These are phyloP conservation scores for Penicillium robsamsonii DNA, from an alignment of 495 filamentous ascomycete genomes.

Conservation along the genomic window DNA sequence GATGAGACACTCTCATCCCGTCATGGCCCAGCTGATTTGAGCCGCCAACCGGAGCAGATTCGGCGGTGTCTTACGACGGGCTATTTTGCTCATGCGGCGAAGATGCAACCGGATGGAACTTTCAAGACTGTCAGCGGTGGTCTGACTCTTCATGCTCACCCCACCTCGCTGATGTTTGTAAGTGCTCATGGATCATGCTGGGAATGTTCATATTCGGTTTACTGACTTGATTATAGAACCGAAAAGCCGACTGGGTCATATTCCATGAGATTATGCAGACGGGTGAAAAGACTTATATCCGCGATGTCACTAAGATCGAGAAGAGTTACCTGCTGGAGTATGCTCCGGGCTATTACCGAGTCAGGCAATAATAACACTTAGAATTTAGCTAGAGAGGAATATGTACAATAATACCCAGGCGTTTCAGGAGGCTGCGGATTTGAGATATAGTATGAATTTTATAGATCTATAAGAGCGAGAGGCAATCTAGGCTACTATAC, in stretches of 20 bases:
- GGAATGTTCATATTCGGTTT: not conserved
- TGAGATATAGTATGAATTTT: not conserved
- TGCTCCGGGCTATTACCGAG: conserved; percentile 78
- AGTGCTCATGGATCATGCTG: conserved; percentile 27
- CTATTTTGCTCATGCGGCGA: conserved; percentile 92
- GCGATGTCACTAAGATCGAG: conserved; percentile 89
- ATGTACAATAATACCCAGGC: conserved; percentile 15
- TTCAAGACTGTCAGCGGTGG: conserved; percentile 79
- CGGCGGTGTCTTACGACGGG: conserved; percentile 84
- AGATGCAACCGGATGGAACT: conserved; percentile 92
- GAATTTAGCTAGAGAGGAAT: not conserved
- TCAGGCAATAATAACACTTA: conserved; percentile 32
- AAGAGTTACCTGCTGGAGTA: conserved; percentile 89
- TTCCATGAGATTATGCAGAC: conserved; percentile 96
- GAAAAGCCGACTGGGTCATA: conserved; percentile 96
- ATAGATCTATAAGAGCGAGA: not conserved
- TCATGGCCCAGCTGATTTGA: conserved; percentile 27
- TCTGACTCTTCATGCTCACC: conserved; percentile 78
- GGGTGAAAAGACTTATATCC: conserved; percentile 82
- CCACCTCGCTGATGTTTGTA: conserved; percentile 89
- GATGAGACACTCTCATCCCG: conserved; percentile 55
- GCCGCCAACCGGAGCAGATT: conserved; percentile 67
- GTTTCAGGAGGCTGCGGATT: conserved; percentile 3
- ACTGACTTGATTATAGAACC: conserved; percentile 55
- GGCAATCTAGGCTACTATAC: not conserved